phyloP scores from a whole-genome alignment of 805 yeast species.

The Myxozyma geophila region DNA sequence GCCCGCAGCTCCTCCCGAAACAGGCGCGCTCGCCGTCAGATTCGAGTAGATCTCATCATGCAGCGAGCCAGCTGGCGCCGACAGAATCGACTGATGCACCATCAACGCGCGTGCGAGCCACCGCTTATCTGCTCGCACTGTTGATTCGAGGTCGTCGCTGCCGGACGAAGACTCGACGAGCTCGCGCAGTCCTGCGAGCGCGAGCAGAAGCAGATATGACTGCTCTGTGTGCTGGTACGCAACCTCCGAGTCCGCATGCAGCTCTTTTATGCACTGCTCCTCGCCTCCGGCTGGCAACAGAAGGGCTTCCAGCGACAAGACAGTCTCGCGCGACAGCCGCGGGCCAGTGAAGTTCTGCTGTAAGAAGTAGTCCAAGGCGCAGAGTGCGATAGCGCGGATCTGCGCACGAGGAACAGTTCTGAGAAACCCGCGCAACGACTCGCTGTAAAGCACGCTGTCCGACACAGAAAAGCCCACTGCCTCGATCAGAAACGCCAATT shows the following conservation, averaged over 20 bases:
- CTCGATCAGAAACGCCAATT: neutral
- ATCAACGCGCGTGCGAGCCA: constrained; percentile 46
- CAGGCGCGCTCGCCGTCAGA: constrained; percentile 20
- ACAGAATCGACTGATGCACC: constrained; percentile 45
- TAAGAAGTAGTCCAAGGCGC: constrained; percentile 67
- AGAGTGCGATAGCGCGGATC: constrained; percentile 11
- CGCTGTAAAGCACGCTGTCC: neutral
- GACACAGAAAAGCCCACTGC: neutral
- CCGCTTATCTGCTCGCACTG: constrained; percentile 29
- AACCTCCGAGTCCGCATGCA: constrained; percentile 67
- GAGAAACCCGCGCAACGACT: neutral
- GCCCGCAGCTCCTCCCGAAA: neutral
- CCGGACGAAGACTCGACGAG: constrained; percentile 43
- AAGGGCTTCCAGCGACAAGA: neutral
- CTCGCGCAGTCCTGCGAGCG: constrained; percentile 53
- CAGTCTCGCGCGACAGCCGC: constrained; percentile 37
- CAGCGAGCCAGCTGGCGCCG: constrained; percentile 39
- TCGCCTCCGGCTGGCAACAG: constrained; percentile 31
- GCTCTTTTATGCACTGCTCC: constrained; percentile 47
- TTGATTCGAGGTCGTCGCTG: constrained; percentile 25
- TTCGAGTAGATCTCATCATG: constrained; percentile 38
- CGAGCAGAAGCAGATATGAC: constrained; percentile 53
- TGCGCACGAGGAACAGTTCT: neutral
- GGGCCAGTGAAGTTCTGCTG: constrained; percentile 89
- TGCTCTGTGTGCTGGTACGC: constrained; percentile 66